These are phyloP conservation scores for Colletotrichum sp. DNA, from an alignment of 2,329 filamentous ascomycete species.

Conservation along the genomic window DNA sequence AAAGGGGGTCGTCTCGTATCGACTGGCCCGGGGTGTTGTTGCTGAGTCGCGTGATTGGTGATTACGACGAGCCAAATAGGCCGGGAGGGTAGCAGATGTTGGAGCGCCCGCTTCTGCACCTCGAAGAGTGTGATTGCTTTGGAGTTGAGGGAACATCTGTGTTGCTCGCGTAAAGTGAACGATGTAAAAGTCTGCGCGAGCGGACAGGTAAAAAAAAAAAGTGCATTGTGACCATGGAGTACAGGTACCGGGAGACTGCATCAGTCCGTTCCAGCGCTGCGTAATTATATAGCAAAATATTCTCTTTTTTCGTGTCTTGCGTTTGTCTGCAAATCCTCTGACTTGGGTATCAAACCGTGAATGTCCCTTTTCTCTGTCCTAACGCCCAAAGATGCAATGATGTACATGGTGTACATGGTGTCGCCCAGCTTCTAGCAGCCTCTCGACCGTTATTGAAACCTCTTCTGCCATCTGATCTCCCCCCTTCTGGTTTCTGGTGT, in stretches of 20 bases:
- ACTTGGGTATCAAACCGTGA: constrained; percentile 14
- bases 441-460: not conserved
- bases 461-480: not conserved
- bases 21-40: not conserved
- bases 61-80: not conserved
- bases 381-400: constrained; percentile 5
- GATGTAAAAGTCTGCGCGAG: not conserved
- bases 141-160: not conserved
- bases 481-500: not conserved
- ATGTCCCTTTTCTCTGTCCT: not conserved
- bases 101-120: not conserved
- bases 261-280: not conserved
- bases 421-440: not conserved
- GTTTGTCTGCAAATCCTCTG: not conserved
- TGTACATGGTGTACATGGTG: not conserved
- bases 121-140: not conserved
- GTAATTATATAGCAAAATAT: not conserved
- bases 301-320: not conserved
- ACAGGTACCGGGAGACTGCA: not conserved
- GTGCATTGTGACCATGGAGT: not conserved
- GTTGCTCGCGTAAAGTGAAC: not conserved
- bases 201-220: not conserved
- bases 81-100: not conserved
- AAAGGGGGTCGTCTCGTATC: not conserved
- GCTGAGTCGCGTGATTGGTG: not conserved